phyloP scores from a whole-genome alignment of 805 yeast species.

The Lachancea kluyveri region DNA sequence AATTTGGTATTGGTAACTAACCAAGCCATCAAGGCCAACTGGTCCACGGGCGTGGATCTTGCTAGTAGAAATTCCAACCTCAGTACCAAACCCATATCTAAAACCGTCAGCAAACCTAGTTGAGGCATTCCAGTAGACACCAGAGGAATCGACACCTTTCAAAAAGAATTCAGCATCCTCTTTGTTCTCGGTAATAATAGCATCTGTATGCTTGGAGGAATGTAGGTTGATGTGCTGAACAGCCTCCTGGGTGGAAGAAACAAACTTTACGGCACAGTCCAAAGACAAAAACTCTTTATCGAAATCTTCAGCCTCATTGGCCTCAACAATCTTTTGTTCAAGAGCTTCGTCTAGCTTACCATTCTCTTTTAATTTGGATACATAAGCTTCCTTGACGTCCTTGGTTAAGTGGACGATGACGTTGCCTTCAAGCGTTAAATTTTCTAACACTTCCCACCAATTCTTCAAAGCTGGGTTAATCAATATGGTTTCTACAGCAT shows the following conservation, averaged over 20 bases:
- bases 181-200: slow-evolving; percentile 75
- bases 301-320: slow-evolving; percentile 53
- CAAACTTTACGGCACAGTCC: slow-evolving; percentile 70
- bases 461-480: slow-evolving; percentile 36
- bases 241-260: slow-evolving; percentile 61
- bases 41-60: slow-evolving; percentile 99
- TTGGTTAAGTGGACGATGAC: slow-evolving; percentile 68
- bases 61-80: slow-evolving; percentile 95
- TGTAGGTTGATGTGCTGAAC: slow-evolving; percentile 79
- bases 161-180: slow-evolving; percentile 68
- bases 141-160: slow-evolving; percentile 87
- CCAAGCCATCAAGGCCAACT: slow-evolving; percentile 94
- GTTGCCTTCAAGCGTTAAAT: slow-evolving; percentile 47
- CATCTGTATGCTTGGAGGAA: slow-evolving; percentile 95
- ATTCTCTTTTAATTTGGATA: slow-evolving; percentile 15
- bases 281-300: slow-evolving; percentile 77
- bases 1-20: slow-evolving; percentile 89
- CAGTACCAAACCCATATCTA: slow-evolving; percentile 97
- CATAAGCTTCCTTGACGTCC: slow-evolving; percentile 35
- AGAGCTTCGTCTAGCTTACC: slow-evolving; percentile 14
- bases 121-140: slow-evolving; percentile 96
- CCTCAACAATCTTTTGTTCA: slow-evolving; percentile 34
- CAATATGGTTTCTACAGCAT: slow-evolving; percentile 86
- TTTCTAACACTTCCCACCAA: slow-evolving; percentile 35
- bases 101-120: slow-evolving; percentile 98